Evolutionary conservation across 2,329 filamentous ascomycete genomes (phyloP).

Genomic region (Xenoacremonium recifei): DNA sequence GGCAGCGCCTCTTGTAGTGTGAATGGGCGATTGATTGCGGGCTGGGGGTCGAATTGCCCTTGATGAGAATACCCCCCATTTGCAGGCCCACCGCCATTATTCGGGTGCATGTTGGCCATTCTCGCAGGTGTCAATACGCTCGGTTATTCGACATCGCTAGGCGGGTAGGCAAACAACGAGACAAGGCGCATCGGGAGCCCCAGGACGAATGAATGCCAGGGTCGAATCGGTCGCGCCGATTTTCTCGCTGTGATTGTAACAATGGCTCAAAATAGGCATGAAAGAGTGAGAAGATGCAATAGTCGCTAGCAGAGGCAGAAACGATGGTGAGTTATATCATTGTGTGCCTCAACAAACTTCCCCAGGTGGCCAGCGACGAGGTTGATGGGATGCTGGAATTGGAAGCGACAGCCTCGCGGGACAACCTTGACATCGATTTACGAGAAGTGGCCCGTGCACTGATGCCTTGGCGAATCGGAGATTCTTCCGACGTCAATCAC

Average conservation of each 20-base stretch:
- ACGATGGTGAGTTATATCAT: slow-evolving; percentile 23
- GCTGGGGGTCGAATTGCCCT: slow-evolving; percentile 20
- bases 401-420: slow-evolving; percentile 25
- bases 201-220: slow-evolving; percentile 6
- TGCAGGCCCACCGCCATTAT: slow-evolving; percentile 28
- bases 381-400: slow-evolving; percentile 22
- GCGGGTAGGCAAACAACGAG: slow-evolving; percentile 24
- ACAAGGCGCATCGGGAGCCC: slow-evolving; percentile 24
- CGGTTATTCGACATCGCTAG: slow-evolving; percentile 30
- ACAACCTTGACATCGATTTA: slow-evolving; percentile 20
- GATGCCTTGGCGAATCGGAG: slow-evolving; percentile 18
- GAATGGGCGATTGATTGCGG: slow-evolving; percentile 45
- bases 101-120: slow-evolving; percentile 31
- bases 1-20: slow-evolving; percentile 74
- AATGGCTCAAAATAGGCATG: not conserved
- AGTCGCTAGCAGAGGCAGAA: slow-evolving; percentile 2
- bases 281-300: too few relatives aligned
- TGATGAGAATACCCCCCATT: slow-evolving; percentile 33
- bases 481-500: slow-evolving; percentile 22
- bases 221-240: not conserved
- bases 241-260: slow-evolving; percentile 4
- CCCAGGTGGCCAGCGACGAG: slow-evolving; percentile 11
- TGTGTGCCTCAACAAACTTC: slow-evolving; percentile 12
- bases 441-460: slow-evolving; percentile 17
- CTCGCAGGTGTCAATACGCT: slow-evolving; percentile 26